phyloP scores from a whole-genome alignment of 2,329 filamentous ascomycete species.

The Apiospora phragmitis region DNA sequence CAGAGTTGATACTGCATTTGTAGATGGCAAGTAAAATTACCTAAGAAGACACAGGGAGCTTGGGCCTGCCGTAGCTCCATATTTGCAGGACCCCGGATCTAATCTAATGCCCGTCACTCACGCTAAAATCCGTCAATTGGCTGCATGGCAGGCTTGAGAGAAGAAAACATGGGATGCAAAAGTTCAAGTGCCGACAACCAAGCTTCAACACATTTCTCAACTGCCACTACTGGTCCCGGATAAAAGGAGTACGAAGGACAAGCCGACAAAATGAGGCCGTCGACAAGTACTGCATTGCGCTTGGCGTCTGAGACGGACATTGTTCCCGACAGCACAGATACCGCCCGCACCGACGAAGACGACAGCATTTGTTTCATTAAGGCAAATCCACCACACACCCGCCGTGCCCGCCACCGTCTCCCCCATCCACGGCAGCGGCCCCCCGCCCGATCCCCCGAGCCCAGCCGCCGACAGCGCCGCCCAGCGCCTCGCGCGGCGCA shows the following conservation, averaged over 20 bases:
- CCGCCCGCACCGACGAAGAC: neutral
- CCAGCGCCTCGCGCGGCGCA: slow-evolving; percentile 49
- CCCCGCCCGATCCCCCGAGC: slow-evolving; percentile 57
- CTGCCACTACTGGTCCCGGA: neutral
- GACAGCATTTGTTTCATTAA: neutral
- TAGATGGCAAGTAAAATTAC: neutral
- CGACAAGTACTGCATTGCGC: neutral
- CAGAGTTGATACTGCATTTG: neutral
- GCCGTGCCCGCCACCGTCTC: slow-evolving; percentile 47
- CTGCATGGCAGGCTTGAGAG: neutral
- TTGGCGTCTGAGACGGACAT: neutral
- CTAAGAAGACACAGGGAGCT: neutral
- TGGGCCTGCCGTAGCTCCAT: neutral
- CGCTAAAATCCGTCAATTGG: neutral
- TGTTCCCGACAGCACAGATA: neutral
- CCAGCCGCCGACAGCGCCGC: slow-evolving; percentile 38
- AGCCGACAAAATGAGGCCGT: neutral
- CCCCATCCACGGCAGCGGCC: slow-evolving; percentile 56
- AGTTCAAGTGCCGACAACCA: neutral
- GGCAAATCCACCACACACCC: slow-evolving; percentile 30
- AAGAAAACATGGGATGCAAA: neutral
- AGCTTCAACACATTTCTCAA: neutral
- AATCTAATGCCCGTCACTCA: neutral
- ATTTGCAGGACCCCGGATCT: neutral
- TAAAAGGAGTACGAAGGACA: neutral